Percentiles rank a stretch among this genome's conserved stretches.
phyloP scores from a whole-genome alignment of 208 protist species.

The Blechomonas ayalai region DNA sequence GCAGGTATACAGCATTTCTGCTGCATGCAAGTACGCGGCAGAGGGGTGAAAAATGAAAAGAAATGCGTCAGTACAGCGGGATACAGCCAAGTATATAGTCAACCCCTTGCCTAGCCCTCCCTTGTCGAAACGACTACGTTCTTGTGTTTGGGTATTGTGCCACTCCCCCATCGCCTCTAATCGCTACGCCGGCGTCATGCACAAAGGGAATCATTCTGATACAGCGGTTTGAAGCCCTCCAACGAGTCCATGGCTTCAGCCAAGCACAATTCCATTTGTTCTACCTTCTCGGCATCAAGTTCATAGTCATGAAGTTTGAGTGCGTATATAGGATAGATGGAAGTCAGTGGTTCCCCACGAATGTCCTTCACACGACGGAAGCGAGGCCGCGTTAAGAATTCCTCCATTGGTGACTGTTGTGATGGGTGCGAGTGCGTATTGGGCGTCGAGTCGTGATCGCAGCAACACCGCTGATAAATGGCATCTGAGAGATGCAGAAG shows the following conservation, averaged over 20 bases:
- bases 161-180: slow-evolving; percentile 8
- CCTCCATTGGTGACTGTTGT: slow-evolving; percentile 1
- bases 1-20: too few species aligned
- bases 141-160: background rate
- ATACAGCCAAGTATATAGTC: too few species aligned
- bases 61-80: too few species aligned
- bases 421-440: slow-evolving; percentile 1
- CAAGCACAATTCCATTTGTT: slow-evolving; percentile 31
- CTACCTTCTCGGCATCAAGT: slow-evolving; percentile 31
- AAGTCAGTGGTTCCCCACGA: background rate
- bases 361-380: slow-evolving; percentile 1
- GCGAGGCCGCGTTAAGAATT: slow-evolving; percentile 2
- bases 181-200: slow-evolving; percentile 22
- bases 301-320: slow-evolving; percentile 37
- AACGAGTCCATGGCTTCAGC: slow-evolving; percentile 33
- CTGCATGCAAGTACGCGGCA: too few species aligned
- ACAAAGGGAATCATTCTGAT: slow-evolving; percentile 25
- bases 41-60: too few species aligned
- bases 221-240: slow-evolving; percentile 5
- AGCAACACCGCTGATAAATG: slow-evolving; percentile 31
- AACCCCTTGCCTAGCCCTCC: slow-evolving; percentile 7
- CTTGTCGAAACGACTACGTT: too few species aligned
- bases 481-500: slow-evolving; percentile 41
- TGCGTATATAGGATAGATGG: slow-evolving; percentile 9
- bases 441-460: background rate